Conservation (phyloP, 345 rosid species). For the Aquilaria malaccensis region DNA sequence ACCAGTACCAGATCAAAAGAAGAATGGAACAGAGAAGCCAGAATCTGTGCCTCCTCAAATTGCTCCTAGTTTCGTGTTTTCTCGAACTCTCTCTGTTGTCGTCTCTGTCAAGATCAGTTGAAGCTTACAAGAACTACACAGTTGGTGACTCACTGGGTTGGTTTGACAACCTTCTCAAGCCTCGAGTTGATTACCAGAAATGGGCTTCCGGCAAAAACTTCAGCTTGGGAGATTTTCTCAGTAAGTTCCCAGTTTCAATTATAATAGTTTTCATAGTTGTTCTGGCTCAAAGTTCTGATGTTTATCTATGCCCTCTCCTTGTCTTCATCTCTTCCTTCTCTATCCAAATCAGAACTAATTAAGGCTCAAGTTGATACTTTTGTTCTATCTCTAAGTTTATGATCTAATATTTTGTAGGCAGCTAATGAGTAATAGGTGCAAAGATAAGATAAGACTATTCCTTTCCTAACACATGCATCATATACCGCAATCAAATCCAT, state of each 20-base stretch:
- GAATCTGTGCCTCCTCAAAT: background rate
- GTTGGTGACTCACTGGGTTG: conserved; percentile 83
- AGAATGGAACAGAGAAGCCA: conserved; percentile 17
- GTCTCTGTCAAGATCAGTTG: conserved; percentile 25
- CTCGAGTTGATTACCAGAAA: conserved; percentile 61
- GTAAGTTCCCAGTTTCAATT: conserved; percentile 32
- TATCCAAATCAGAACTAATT: too few relatives aligned
- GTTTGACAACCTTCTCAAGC: conserved; percentile 47
- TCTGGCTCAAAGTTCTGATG: background rate
- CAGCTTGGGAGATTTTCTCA: conserved; percentile 87
- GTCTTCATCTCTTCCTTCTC: background rate
- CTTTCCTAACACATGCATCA: too few relatives aligned
- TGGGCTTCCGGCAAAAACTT: conserved; percentile 74
- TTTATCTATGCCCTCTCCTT: background rate
- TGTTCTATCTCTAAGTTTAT: too few relatives aligned
- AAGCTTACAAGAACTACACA: conserved; percentile 80
- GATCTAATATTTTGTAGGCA: too few relatives aligned
- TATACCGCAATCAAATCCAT: too few relatives aligned
- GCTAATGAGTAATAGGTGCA: too few relatives aligned
- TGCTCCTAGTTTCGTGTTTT: conserved; percentile 11
- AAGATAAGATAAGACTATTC: too few relatives aligned
- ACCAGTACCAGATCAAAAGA: background rate
- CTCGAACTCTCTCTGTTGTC: background rate
- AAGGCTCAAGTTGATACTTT: too few relatives aligned
- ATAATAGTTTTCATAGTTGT: too few relatives aligned